phyloP scores from a whole-genome alignment of 768 basidiomycete genomes.

The Lentinula lateritia region DNA sequence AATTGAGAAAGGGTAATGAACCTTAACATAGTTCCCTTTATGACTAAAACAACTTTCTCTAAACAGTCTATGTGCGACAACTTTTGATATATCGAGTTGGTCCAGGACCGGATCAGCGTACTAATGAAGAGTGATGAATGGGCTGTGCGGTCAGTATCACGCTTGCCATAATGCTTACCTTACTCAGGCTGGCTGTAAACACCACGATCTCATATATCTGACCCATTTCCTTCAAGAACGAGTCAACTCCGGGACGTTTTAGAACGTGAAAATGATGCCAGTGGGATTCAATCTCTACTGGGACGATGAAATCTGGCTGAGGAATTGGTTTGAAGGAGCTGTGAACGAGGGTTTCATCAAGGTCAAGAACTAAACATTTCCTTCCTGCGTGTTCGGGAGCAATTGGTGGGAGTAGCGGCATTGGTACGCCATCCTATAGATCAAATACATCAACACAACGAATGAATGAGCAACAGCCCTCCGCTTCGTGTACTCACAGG shows the following conservation, averaged over 20 bases:
- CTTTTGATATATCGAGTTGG: constrained; percentile 85
- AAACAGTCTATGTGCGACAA: constrained; percentile 92
- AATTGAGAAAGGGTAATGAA: constrained; percentile 22
- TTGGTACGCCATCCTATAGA: constrained; percentile 68
- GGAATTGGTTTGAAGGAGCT: constrained; percentile 97
- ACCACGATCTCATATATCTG: constrained; percentile 97
- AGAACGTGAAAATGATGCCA: constrained; percentile 99
- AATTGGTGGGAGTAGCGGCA: constrained; percentile 85
- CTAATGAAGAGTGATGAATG: constrained; percentile 30
- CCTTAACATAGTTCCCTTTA: constrained; percentile 99
- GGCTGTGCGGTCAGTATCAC: constrained; percentile 4
- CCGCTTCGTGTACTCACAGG: constrained; percentile 50
- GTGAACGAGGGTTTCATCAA: constrained; percentile 96
- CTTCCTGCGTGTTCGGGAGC: constrained; percentile 75
- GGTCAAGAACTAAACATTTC: constrained; percentile 94
- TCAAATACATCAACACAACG: background rate
- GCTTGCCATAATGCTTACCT: constrained; percentile 44
- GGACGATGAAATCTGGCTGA: constrained; percentile 96
- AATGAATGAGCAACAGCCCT: background rate
- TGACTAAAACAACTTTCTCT: constrained; percentile 99
- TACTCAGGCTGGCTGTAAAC: constrained; percentile 96
- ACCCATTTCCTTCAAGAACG: constrained; percentile 96
- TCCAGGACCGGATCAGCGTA: constrained; percentile 99
- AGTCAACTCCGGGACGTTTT: constrained; percentile 97
- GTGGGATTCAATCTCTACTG: constrained; percentile 97